Conservation (phyloP, 2,329 filamentous ascomycete species). For the Colletotrichum kahawae region DNA sequence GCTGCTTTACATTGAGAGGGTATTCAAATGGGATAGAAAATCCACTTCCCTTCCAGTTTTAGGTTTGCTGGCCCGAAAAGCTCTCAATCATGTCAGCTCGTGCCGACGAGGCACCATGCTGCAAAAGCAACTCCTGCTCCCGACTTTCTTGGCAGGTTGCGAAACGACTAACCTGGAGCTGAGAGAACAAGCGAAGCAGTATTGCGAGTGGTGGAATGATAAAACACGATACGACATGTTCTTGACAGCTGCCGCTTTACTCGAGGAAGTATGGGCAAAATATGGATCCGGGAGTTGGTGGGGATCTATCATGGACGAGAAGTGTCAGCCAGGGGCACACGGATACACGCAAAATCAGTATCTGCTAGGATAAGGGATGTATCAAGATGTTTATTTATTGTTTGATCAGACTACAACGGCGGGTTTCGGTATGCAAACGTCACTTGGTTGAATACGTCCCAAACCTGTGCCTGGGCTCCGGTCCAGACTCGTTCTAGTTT, state of each 20-base stretch:
- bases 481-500: neutral
- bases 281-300: neutral
- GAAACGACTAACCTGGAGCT: conserved; percentile 30
- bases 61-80: conserved; percentile 29
- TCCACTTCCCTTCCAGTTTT: conserved; percentile 17
- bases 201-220: conserved; percentile 35
- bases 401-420: neutral
- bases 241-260: conserved; percentile 17
- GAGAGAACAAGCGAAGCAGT: conserved; percentile 28
- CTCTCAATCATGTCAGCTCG: conserved; percentile 33
- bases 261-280: conserved; percentile 26
- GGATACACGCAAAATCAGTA: neutral
- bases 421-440: neutral
- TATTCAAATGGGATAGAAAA: conserved; percentile 29
- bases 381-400: neutral
- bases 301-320: neutral
- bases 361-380: neutral
- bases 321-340: neutral
- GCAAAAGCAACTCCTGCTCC: conserved; percentile 41
- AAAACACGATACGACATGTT: conserved; percentile 37
- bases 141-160: conserved; percentile 37
- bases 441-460: neutral
- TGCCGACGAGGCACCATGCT: conserved; percentile 31
- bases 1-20: conserved; percentile 34
- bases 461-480: neutral